Evolutionary conservation across 176 grass and related monocot genomes (phyloP), one percentile per base, ranked within the genome.

Genomic region (Cymbopogon citratus): DNA sequence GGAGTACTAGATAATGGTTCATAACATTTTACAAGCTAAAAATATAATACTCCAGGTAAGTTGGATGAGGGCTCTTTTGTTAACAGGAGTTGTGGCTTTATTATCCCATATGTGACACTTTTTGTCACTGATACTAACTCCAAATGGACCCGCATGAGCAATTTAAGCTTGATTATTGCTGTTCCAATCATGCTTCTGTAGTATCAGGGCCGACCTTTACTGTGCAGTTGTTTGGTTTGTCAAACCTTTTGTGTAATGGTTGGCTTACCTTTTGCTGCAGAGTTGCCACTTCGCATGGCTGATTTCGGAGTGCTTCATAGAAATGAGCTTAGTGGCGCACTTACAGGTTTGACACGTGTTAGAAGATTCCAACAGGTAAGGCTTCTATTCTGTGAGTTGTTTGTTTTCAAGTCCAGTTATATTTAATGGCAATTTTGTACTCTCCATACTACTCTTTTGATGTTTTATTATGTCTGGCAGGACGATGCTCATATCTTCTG

Each of bases 401-500:
- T 81, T 27, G 16, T 73, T 49, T 49, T 49, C 67, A 12, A 51
- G 39, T 49, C 12, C 70, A 72, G 15, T 39, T 75, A 46, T 33
- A 14, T 14, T 60, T 75, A 78, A 19, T 49, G 23, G 19, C 45
- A 9, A 72, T 29, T 68, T 59, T 79, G 16, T 76, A 49, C 54
- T 12, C 14, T 81, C 73, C 27, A 48, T 77, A 21, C 5, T 71
- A 54, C 63, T 7, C 4, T 68, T 76, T 33, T 74, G 14, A 12
- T 67, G 59, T 69, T 26, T 29, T 60, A 60, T 60, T 23, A 83
- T 23, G 85, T 68, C 35, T 56, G 84, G 80, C 89, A 98, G 96
- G 92, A 98, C 1, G 92, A 98, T 91, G 92, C 96, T 67, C 96
- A 98, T 76, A 98, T 98, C 76, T 98, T 98, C 80, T 98, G 96